Conservation (phyloP, 768 basidiomycete species). For the Aureoboletus auriporus region DNA sequence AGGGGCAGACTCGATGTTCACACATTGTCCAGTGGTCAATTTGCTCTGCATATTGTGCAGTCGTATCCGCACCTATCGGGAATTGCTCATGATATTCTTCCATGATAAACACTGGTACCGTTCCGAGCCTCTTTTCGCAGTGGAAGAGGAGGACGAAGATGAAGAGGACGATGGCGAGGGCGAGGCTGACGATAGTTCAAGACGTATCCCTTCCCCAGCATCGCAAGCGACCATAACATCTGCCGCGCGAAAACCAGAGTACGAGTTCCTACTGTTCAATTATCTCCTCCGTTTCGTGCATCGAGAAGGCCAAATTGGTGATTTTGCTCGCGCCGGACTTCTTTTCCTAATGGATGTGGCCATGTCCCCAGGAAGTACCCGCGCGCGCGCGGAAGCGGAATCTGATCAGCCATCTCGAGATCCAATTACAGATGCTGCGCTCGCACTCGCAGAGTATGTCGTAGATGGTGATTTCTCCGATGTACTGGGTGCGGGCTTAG, state of each 20-base stretch:
- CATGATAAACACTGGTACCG: slow-evolving; percentile 89
- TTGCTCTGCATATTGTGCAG: slow-evolving; percentile 90
- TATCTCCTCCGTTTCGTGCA: slow-evolving; percentile 94
- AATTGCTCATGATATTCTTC: slow-evolving; percentile 95
- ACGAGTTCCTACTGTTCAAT: slow-evolving; percentile 94
- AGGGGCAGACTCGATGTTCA: slow-evolving; percentile 2
- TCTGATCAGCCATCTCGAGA: slow-evolving; percentile 36
- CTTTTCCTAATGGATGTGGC: slow-evolving; percentile 96
- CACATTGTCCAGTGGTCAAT: slow-evolving; percentile 68
- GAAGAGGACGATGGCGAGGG: slow-evolving; percentile 34
- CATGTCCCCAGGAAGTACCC: slow-evolving; percentile 72
- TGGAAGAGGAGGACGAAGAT: slow-evolving; percentile 71
- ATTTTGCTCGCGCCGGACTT: slow-evolving; percentile 87
- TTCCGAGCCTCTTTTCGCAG: slow-evolving; percentile 68
- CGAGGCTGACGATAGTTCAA: slow-evolving; percentile 6
- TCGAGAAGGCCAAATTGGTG: slow-evolving; percentile 89
- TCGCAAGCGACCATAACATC: slow-evolving; percentile 58
- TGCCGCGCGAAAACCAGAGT: slow-evolving; percentile 69
- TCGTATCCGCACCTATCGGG: slow-evolving; percentile 83
- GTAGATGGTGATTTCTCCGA: slow-evolving; percentile 98
- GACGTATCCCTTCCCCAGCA: slow-evolving; percentile 49
- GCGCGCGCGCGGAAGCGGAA: slow-evolving; percentile 35
- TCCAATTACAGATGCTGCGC: slow-evolving; percentile 78
- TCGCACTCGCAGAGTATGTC: slow-evolving; percentile 89
- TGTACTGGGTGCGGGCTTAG: slow-evolving; percentile 88